Evolutionary conservation across 768 basidiomycete genomes (phyloP), one percentile per base, ranked within the genome.

Genomic region (Rhodotorula graminis): DNA sequence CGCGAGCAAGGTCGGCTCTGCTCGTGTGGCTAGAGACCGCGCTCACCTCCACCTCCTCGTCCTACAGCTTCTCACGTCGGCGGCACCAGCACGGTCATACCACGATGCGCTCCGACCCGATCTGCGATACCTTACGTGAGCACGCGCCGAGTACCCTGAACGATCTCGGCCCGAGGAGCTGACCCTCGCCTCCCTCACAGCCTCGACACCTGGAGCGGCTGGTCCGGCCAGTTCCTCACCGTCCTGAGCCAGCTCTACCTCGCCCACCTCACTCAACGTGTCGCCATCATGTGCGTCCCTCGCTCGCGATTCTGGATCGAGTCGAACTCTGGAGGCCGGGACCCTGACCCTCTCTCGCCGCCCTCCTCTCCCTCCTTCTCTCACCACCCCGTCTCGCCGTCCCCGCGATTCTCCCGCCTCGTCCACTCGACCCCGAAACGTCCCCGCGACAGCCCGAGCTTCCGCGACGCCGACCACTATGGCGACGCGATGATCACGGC

Each of bases 401-500:
- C 37, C 5, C 37, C 37, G 9, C 37, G 4, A 37, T 37, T 37
- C 4, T 37, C 37, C 5, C 37, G 5, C 37, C 37, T 37, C 37
- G 37, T n/a, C n/a, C n/a, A n/a, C n/a, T n/a, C n/a, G n/a, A n/a
- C n/a, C n/a, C n/a, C n/a, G n/a, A n/a, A n/a, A n/a, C n/a, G n/a
- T n/a, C n/a, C n/a, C n/a, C n/a, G n/a, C n/a, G n/a, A n/a, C 66
- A 67, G 66, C 49, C 72, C 72, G 3, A 56, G 52, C 40, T 73
- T 68, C 60, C 67, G 68, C 42, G 72, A 73, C 47, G 27, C 3
- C 14, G 72, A 69, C 42, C 72, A 73, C 60, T 73, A 73, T 40
- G 72, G 72, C 53, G 72, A 73, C 21, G 46, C 53, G 23, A 69
- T 73, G 72, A 66, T 73, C 56, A 60, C 63, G 12, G 65, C 69